These are phyloP conservation scores for Chytridium lagenaria DNA, from an alignment of 371 early-diverging fungal genomes.

Conservation along the genomic window DNA sequence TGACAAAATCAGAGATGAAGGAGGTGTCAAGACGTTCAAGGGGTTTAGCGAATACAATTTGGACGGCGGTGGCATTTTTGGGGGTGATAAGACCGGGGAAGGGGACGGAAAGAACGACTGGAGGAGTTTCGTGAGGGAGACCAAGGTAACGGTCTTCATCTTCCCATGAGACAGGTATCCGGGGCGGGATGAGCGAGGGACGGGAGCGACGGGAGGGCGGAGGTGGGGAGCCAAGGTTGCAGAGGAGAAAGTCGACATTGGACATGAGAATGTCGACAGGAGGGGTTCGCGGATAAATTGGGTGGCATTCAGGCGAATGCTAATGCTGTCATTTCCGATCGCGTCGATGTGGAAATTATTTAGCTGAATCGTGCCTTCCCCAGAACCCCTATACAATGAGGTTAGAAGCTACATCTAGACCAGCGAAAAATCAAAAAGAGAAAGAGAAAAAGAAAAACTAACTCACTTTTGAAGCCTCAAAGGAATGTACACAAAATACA, in stretches of 20 bases:
- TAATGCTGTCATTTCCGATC: background rate
- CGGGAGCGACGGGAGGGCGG: background rate
- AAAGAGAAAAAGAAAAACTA: background rate
- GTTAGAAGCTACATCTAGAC: background rate
- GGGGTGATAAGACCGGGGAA: constrained; percentile 2
- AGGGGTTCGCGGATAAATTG: constrained; percentile 7
- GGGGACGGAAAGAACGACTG: constrained; percentile 7
- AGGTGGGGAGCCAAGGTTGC: background rate
- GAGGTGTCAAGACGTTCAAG: background rate
- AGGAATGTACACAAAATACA: constrained; percentile 6
- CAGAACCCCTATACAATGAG: constrained; percentile 9
- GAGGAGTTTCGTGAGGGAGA: constrained; percentile 1
- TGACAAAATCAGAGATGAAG: background rate
- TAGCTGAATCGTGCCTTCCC: constrained; percentile 2
- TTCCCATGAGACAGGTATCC: constrained; percentile 12
- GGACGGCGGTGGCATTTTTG: background rate
- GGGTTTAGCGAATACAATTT: background rate
- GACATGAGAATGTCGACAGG: constrained; percentile 14
- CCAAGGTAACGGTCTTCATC: constrained; percentile 3
- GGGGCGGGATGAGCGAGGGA: constrained; percentile 8
- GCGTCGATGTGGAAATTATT: constrained; percentile 8
- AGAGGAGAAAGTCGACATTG: constrained; percentile 1
- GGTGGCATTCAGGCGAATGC: constrained; percentile 9
- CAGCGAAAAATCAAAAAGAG: background rate
- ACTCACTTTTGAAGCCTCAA: constrained; percentile 15